A percentile compares a stretch with the other conserved stretches of the same genome.
Evolutionary conservation across 2,329 filamentous ascomycete species (phyloP).

Genomic region (Penicillium janthinellum): DNA sequence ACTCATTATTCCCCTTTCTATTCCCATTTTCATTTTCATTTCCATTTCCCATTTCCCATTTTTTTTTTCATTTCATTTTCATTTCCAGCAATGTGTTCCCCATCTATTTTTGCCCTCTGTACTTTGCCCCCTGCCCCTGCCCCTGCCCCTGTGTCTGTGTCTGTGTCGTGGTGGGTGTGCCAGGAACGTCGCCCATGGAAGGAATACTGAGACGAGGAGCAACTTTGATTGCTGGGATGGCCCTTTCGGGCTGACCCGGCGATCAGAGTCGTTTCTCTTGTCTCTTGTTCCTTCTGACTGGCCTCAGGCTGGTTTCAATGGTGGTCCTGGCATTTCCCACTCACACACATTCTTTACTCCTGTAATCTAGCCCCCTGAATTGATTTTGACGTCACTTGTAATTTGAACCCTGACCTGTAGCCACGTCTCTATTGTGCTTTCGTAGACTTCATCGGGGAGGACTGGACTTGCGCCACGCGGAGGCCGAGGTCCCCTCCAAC

Average conservation of each 20-base stretch:
- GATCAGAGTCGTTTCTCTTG: not conserved
- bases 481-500: not conserved
- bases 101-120: slow-evolving; percentile 13
- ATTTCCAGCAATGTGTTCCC: slow-evolving; percentile 22
- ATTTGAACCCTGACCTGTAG: not conserved
- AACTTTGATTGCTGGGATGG: not conserved
- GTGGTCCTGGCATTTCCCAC: slow-evolving; percentile 1
- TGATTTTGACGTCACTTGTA: slow-evolving; percentile 9
- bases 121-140: slow-evolving; percentile 12
- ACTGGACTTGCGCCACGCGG: too few relatives aligned
- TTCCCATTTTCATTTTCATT: slow-evolving; percentile 13
- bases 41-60: not conserved
- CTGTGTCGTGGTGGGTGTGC: not conserved
- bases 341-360: slow-evolving; percentile 17
- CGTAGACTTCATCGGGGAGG: not conserved
- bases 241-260: not conserved
- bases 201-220: not conserved
- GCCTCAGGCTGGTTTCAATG: not conserved
- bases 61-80: slow-evolving; percentile 5
- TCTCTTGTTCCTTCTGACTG: not conserved
- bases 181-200: not conserved
- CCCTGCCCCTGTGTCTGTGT: not conserved
- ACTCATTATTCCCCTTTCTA: slow-evolving; percentile 10
- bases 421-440: not conserved
- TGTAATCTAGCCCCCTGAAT: slow-evolving; percentile 23